Conservation (phyloP, 2,329 filamentous ascomycete genomes). For the Huntiella moniliformis region DNA sequence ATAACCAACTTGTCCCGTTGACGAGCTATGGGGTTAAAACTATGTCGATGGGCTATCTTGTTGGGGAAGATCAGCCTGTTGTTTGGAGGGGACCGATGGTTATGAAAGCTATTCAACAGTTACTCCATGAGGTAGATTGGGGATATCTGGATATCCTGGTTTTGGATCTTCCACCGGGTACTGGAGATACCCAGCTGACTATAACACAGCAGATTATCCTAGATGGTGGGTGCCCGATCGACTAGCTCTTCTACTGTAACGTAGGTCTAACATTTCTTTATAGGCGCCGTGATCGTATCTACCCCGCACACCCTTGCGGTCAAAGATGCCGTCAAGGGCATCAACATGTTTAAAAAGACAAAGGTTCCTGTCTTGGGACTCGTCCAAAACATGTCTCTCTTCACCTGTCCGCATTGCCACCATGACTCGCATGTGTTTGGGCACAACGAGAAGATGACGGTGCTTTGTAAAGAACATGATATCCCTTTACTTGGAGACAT, state of each 20-base stretch:
- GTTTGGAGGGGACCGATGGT: slow-evolving; percentile 96
- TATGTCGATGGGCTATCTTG: slow-evolving; percentile 96
- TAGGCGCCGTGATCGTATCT: slow-evolving; percentile 67
- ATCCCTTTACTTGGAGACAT: slow-evolving; percentile 78
- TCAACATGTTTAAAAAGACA: slow-evolving; percentile 83
- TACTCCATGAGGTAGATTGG: slow-evolving; percentile 92
- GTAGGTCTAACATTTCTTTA: not conserved
- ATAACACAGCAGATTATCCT: slow-evolving; percentile 88
- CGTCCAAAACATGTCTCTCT: slow-evolving; percentile 82
- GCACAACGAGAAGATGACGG: slow-evolving; percentile 40
- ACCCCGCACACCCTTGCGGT: slow-evolving; percentile 88
- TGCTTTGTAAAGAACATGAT: slow-evolving; percentile 50
- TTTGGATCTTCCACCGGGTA: slow-evolving; percentile 81
- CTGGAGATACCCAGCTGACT: slow-evolving; percentile 89
- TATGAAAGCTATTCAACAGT: slow-evolving; percentile 88
- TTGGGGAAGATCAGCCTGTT: slow-evolving; percentile 61
- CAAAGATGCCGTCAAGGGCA: slow-evolving; percentile 77
- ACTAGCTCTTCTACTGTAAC: not conserved
- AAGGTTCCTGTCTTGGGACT: slow-evolving; percentile 66
- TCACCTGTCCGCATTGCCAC: slow-evolving; percentile 60
- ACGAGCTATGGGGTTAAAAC: slow-evolving; percentile 92
- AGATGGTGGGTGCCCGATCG: slow-evolving; percentile 37
- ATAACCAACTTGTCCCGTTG: slow-evolving; percentile 67
- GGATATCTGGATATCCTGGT: slow-evolving; percentile 73
- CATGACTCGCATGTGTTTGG: slow-evolving; percentile 62